Evolutionary conservation across 768 basidiomycete species (phyloP).

Genomic region (Boletus sp.): DNA sequence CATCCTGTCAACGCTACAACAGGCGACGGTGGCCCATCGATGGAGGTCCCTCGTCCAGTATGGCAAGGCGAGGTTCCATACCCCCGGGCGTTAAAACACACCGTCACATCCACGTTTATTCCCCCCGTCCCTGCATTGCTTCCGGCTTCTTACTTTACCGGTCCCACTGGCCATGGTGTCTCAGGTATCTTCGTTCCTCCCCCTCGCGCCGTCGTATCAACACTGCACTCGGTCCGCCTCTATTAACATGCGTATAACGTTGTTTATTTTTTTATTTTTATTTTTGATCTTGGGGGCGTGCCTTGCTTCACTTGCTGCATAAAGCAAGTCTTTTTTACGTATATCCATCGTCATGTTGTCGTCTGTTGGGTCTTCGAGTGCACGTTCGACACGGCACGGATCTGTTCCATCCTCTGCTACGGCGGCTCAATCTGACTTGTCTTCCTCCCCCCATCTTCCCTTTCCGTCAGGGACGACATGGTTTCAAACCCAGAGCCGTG

Average conservation of each 20-base stretch:
- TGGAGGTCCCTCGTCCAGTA: background rate
- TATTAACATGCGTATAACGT: background rate
- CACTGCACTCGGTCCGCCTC: background rate
- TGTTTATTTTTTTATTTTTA: no score
- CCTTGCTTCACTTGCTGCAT: no score
- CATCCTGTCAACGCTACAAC: slow-evolving; percentile 1
- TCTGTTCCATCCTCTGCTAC: background rate
- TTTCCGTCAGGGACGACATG: no score
- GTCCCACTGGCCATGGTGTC: background rate
- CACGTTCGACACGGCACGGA: background rate
- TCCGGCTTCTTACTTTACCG: background rate
- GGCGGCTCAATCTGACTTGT: background rate
- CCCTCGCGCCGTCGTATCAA: background rate
- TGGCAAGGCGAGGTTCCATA: slow-evolving; percentile 3
- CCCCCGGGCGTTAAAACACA: background rate
- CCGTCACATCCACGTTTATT: background rate
- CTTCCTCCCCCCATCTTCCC: background rate
- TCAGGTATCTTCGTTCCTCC: background rate
- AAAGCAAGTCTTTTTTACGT: background rate
- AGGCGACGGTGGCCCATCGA: slow-evolving; percentile 7
- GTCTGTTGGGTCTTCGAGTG: background rate
- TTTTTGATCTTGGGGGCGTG: background rate
- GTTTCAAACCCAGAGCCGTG: no score
- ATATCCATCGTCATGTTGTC: background rate
- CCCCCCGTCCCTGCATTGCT: background rate